A percentile compares a stretch with the other conserved stretches of the same genome.
phyloP scores from a whole-genome alignment of 768 basidiomycete species.

The Fistulinella prunicolor region DNA sequence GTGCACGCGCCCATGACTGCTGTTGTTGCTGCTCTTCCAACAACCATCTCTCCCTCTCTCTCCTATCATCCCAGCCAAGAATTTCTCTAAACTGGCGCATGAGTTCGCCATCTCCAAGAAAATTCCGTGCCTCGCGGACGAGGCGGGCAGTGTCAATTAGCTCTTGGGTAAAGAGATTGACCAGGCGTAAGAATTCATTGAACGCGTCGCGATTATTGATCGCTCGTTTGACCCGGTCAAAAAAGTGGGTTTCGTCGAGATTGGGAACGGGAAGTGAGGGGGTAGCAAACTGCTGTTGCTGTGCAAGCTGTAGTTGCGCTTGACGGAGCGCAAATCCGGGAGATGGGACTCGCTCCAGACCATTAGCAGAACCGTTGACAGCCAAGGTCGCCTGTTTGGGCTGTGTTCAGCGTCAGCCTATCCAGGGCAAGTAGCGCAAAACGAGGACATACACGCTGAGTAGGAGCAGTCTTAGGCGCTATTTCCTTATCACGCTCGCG shows the following conservation, averaged over 20 bases:
- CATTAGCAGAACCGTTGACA: slow-evolving; percentile 18
- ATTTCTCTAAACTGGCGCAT: slow-evolving; percentile 82
- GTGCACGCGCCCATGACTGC: slow-evolving; percentile 51
- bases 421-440: not conserved
- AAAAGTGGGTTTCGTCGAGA: slow-evolving; percentile 75
- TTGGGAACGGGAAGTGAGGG: slow-evolving; percentile 18
- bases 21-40: slow-evolving; percentile 44
- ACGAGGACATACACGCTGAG: slow-evolving; percentile 25
- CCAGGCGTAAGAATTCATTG: slow-evolving; percentile 92
- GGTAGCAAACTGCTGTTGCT: slow-evolving; percentile 19
- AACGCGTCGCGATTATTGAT: slow-evolving; percentile 74
- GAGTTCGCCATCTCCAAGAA: slow-evolving; percentile 74
- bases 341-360: slow-evolving; percentile 22
- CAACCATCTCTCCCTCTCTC: slow-evolving; percentile 54
- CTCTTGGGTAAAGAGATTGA: slow-evolving; percentile 94
- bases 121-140: slow-evolving; percentile 75
- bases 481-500: slow-evolving; percentile 37
- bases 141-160: slow-evolving; percentile 85
- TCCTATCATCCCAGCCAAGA: slow-evolving; percentile 80
- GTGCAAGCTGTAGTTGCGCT: slow-evolving; percentile 23
- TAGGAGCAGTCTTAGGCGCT: slow-evolving; percentile 19
- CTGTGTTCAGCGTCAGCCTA: slow-evolving; percentile 13
- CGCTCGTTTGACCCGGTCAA: slow-evolving; percentile 80
- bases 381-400: slow-evolving; percentile 20
- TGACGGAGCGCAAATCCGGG: slow-evolving; percentile 23